Conservation (phyloP, 2,329 filamentous ascomycete genomes). For the Colletotrichum karsti region DNA sequence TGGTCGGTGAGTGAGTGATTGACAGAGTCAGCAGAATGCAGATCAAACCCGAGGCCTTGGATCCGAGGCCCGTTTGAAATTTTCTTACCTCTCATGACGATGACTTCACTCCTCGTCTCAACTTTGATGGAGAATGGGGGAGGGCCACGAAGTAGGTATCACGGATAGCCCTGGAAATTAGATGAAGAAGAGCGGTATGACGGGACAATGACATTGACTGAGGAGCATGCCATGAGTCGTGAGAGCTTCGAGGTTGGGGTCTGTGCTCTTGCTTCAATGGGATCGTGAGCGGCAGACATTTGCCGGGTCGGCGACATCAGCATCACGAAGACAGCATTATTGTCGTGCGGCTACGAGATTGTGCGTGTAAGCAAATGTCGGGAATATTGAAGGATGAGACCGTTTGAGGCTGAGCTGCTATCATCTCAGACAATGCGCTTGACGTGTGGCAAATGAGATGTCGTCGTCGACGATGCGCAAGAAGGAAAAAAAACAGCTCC, state of each 20-base stretch:
- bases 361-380: neutral
- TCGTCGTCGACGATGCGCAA: neutral
- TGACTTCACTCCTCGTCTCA: constrained; percentile 11
- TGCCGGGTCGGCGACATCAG: neutral
- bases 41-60: neutral
- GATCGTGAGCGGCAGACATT: neutral
- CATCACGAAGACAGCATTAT: neutral
- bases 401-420: neutral
- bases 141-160: neutral
- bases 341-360: neutral
- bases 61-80: no score
- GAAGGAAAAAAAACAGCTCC: neutral
- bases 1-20: no score
- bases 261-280: no score
- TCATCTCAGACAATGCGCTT: neutral
- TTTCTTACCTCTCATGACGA: no score
- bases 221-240: constrained; percentile 9
- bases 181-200: neutral
- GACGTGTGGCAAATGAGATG: constrained; percentile 14
- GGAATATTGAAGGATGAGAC: neutral
- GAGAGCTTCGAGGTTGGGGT: neutral
- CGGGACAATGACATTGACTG: neutral
- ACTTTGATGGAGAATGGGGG: neutral
- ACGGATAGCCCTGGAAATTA: no score
- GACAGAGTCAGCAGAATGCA: no score